A percentile compares a stretch with the other conserved stretches of the same genome.
phyloP scores from a whole-genome alignment of 2,329 filamentous ascomycete species.

The Colletotrichum paranaense region DNA sequence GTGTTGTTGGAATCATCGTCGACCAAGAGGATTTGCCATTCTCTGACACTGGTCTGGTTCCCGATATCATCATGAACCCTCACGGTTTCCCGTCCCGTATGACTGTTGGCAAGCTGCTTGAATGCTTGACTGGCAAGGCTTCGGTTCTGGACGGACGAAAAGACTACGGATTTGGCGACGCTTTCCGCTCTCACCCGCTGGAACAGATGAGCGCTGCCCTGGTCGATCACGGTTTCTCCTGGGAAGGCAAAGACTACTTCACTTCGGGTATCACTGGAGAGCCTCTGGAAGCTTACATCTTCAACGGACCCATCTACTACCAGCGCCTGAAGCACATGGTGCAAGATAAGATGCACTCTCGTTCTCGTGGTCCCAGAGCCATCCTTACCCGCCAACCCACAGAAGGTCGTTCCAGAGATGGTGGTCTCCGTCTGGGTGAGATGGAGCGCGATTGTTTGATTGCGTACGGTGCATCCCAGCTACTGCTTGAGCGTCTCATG shows the following conservation, averaged over 20 bases:
- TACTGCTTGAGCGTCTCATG: constrained; percentile 94
- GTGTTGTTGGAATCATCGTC: constrained; percentile 95
- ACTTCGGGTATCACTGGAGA: constrained; percentile 96
- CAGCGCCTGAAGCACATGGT: constrained; percentile 99
- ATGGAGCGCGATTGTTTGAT: constrained; percentile 99
- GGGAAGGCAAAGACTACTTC: constrained; percentile 97
- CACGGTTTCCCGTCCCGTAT: constrained; percentile 99
- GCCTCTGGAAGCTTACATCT: constrained; percentile 93
- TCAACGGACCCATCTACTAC: constrained; percentile 99
- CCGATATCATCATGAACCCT: constrained; percentile 99
- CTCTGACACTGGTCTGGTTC: constrained; percentile 88
- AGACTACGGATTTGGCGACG: constrained; percentile 85
- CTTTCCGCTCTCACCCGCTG: constrained; percentile 85
- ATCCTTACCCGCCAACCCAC: constrained; percentile 96
- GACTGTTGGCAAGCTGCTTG: constrained; percentile 98
- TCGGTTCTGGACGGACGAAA: constrained; percentile 86
- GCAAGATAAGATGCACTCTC: constrained; percentile 99
- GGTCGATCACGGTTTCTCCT: constrained; percentile 90
- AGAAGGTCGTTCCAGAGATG: constrained; percentile 91
- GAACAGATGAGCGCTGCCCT: constrained; percentile 90
- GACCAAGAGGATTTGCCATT: constrained; percentile 98
- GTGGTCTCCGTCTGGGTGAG: constrained; percentile 92
- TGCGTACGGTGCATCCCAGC: constrained; percentile 93
- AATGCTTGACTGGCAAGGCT: constrained; percentile 94
- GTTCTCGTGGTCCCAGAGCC: constrained; percentile 87